Base-by-base conservation (phyloP, 148 eudicot species). In the Rhododendron ferrugineum region DNA sequence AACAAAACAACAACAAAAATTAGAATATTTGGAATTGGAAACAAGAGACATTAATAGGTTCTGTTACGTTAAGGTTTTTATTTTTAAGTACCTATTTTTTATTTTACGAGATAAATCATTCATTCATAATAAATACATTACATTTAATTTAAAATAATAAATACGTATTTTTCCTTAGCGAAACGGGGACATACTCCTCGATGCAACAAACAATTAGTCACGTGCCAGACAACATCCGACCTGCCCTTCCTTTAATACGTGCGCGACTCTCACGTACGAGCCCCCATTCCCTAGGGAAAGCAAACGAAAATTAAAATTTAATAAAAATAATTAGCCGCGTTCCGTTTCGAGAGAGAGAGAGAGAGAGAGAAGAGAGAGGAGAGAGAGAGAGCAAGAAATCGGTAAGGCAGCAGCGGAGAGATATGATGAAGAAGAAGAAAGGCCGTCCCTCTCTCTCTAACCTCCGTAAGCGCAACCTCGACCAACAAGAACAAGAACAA, bases 361-460 rank as follows among this genome's bases (percentile, higher is more conserved):
- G 62, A 78, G 78, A 77, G 84, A 22, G 11, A 16, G 32, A 18
- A 78, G 78, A 77, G 84, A 22, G 11, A 16, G 32, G 28, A 28
- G 42, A 15, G 32, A 28, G 9, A 62, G 20, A 64, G 40, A 3
- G 82, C 40, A 28, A 20, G 60, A 80, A 81, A 88, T 78, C 85
- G 89, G 87, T 23, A 82, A 82, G 85, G 47, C 84, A 58, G 64
- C 73, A 11, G 70, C 82, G 70, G 26, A 91, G 60, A 54, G 22
- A 70, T 14, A 92, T 88, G 88, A 85, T 83, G 79, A 93, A 90
- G 86, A 93, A 92, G 90, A 91, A 90, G 86, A 89, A 86, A 76
- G 98, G 98, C 16, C 95, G 98, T 3, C 98, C 98, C 36, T 89
- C 96, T 77, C 86, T 88, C 1, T 23, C 49, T 32, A 91, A 90